Evolutionary conservation across 768 basidiomycete species (phyloP).

Genomic region (Gyrodon lividus): DNA sequence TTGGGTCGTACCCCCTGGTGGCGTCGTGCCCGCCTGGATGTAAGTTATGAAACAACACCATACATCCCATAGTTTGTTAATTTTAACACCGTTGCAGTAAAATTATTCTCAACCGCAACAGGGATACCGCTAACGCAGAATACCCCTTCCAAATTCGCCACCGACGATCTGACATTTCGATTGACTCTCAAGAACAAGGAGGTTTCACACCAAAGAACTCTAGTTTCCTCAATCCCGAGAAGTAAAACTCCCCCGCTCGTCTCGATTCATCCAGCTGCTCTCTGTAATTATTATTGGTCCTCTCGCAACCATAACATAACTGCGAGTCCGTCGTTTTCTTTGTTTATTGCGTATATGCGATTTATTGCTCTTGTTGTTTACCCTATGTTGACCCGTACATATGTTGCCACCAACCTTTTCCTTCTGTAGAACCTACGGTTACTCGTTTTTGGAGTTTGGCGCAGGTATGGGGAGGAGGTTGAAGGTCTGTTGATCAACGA

Average conservation of each 20-base stretch:
- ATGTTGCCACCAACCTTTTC: neutral
- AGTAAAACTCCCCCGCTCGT: slow-evolving; percentile 10
- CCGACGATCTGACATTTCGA: slow-evolving; percentile 30
- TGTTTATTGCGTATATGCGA: slow-evolving; percentile 30
- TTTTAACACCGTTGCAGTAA: slow-evolving; percentile 19
- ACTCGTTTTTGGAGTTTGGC: neutral
- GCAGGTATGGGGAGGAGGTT: neutral
- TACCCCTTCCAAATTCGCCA: slow-evolving; percentile 34
- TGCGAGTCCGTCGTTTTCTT: slow-evolving; percentile 15
- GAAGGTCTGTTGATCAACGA: neutral
- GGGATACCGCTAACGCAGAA: slow-evolving; percentile 10
- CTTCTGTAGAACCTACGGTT: neutral
- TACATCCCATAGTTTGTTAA: neutral
- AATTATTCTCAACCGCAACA: slow-evolving; percentile 21
- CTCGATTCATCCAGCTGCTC: neutral
- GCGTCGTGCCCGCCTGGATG: slow-evolving; percentile 70
- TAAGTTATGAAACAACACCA: slow-evolving; percentile 31
- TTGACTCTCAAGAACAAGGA: slow-evolving; percentile 32
- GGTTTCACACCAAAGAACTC: slow-evolving; percentile 23
- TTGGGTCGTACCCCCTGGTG: slow-evolving; percentile 72
- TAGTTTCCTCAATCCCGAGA: slow-evolving; percentile 29
- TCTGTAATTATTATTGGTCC: slow-evolving; percentile 4
- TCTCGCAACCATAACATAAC: slow-evolving; percentile 14
- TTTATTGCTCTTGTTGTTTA: neutral
- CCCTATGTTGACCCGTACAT: slow-evolving; percentile 3